Evolutionary conservation across 805 yeast species (phyloP).

Genomic region (Suhomyces sp.): DNA sequence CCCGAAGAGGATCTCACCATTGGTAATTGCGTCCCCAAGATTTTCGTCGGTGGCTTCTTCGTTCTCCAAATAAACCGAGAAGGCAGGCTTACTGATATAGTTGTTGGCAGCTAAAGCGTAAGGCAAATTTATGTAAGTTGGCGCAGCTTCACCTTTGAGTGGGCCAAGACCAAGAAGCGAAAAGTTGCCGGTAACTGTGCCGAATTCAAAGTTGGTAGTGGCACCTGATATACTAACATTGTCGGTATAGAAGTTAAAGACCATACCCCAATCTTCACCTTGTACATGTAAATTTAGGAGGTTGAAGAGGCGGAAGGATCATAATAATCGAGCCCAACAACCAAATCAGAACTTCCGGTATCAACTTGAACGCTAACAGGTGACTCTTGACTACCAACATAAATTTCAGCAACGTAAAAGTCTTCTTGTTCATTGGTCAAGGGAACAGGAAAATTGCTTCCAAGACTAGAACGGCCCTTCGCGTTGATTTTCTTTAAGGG

Average conservation of each 20-base stretch:
- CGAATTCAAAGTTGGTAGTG: neutral
- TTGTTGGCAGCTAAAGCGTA: neutral
- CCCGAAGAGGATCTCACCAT: conserved; percentile 53
- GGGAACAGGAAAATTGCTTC: neutral
- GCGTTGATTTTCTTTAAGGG: no score
- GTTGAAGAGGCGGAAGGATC: neutral
- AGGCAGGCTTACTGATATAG: neutral
- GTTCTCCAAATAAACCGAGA: neutral
- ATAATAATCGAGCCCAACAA: neutral
- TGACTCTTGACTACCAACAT: neutral
- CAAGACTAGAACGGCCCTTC: no score
- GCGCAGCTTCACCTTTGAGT: neutral
- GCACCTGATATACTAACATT: neutral
- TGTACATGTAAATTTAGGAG: neutral
- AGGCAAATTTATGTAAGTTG: neutral
- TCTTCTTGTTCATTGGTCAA: neutral
- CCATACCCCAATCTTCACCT: neutral
- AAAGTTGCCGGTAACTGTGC: neutral
- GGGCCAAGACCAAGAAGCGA: neutral
- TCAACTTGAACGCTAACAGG: neutral
- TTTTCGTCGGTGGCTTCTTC: neutral
- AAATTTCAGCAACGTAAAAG: neutral
- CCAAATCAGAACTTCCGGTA: neutral
- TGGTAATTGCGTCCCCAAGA: neutral
- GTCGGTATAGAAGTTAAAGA: neutral